Base-by-base conservation (phyloP, 768 basidiomycete species). In the Amyloporia xantha region DNA sequence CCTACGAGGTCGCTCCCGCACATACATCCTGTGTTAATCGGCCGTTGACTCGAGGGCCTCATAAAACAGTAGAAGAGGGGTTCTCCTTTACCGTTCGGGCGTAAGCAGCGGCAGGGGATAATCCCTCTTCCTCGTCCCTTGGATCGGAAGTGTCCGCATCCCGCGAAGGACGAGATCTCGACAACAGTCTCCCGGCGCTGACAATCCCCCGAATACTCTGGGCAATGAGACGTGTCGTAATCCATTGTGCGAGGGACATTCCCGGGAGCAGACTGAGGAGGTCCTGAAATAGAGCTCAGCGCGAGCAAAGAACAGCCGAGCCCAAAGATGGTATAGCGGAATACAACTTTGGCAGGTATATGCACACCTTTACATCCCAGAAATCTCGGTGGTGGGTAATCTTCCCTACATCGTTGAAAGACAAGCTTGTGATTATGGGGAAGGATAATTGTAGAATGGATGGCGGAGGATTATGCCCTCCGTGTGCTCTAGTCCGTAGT, bases 381-480 rank as follows among this genome's bases (percentile, higher is more conserved):
- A 86, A 72, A 59, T 91, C 89, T 24, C 86, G 76, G 61, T 92
- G 89, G 57, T 81, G 77, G 3, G 85, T 83, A 53, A 91, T 82
- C 51, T 75, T 77, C n/a, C 84, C 86, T 59, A 82, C 82, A 56
- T 90, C 88, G 65, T 90, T 90, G 66, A 91, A 88, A 26, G 77
- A 75, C 28, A 91, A 74, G 24, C 81, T 77, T 3, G 86, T 85
- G 49, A 85, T 73, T 41, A 90, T 76, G 42, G 75, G 84, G 4
- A 91, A 74, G 58, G 78, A 74, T 56, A 88, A 71, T 61, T 88
- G 84, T n/a, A 91, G 66, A 1, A 87, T 84, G 13, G 83, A 84
- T 1, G 83, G 79, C 15, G 83, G 56, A 28, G 74, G 71, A 27
- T 79, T 79, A n/a, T 57, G 58, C 48, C 54, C 45, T n/a, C 50